A percentile compares a stretch with the other conserved stretches of the same genome.
Evolutionary conservation across 2,329 filamentous ascomycete genomes (phyloP).

Genomic region (Drechmeria coniospora): DNA sequence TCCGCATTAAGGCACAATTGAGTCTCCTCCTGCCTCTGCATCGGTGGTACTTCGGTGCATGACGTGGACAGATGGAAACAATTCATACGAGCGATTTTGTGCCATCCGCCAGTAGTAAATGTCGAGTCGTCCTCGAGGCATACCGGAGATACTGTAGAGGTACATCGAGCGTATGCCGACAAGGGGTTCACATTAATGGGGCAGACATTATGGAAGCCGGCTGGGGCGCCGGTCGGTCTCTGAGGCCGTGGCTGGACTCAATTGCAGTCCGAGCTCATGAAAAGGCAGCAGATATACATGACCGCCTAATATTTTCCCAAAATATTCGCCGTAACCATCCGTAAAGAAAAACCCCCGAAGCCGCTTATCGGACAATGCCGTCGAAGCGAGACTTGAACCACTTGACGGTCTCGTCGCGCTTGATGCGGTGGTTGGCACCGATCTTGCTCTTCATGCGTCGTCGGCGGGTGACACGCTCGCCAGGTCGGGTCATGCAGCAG

Average conservation of each 20-base stretch:
- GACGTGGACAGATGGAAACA: too few species aligned
- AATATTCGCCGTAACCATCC: slow-evolving; percentile 26
- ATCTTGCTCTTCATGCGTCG: slow-evolving; percentile 78
- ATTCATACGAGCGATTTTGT: too few species aligned
- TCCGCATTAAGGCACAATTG: too few species aligned
- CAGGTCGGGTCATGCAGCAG: slow-evolving; percentile 99
- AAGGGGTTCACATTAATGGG: slow-evolving; percentile 19
- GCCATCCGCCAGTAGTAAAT: too few species aligned
- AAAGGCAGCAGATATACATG: slow-evolving; percentile 30
- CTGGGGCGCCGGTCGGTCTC: slow-evolving; percentile 55
- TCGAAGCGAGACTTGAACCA: slow-evolving; percentile 91
- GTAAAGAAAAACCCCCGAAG: slow-evolving; percentile 15
- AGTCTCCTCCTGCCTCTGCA: too few species aligned
- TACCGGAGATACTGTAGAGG: too few species aligned
- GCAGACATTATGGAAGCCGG: slow-evolving; percentile 41
- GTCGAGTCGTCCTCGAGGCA: too few species aligned
- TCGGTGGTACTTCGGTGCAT: too few species aligned
- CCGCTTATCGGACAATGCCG: slow-evolving; percentile 90
- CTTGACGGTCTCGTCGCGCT: slow-evolving; percentile 87
- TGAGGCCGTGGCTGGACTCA: slow-evolving; percentile 52
- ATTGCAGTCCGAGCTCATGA: slow-evolving; percentile 37
- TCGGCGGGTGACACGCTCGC: slow-evolving; percentile 93
- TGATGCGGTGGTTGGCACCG: slow-evolving; percentile 83
- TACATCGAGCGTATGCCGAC: not conserved
- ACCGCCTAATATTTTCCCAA: slow-evolving; percentile 18